Percentiles rank a stretch among this genome's conserved stretches.
These are phyloP conservation scores for Sporothrix sp. DNA, from an alignment of 2,329 filamentous ascomycete genomes.

Conservation along the genomic window DNA sequence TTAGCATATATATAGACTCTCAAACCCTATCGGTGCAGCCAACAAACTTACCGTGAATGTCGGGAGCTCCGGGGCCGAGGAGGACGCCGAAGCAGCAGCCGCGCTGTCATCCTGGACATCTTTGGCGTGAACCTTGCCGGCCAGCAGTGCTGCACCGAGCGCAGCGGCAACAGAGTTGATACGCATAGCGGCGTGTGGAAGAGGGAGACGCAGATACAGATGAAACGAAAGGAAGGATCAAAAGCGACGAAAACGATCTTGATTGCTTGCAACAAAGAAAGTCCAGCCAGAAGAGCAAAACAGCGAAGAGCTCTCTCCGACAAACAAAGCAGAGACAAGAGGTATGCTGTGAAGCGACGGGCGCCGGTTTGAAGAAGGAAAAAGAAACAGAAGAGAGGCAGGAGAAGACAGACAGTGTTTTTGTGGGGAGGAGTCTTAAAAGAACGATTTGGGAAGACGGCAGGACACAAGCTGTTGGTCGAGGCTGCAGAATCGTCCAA, in stretches of 20 bases:
- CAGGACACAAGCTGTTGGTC: not conserved
- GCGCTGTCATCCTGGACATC: slow-evolving; percentile 44
- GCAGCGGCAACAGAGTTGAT: slow-evolving; percentile 70
- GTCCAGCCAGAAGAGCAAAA: not conserved
- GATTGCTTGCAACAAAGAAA: slow-evolving; percentile 1
- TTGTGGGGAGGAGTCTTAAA: slow-evolving; percentile 11
- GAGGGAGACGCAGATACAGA: not conserved
- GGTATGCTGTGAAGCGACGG: slow-evolving; percentile 10
- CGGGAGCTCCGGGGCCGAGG: slow-evolving; percentile 56
- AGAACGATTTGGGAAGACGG: slow-evolving; percentile 12
- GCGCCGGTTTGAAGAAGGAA: slow-evolving; percentile 11
- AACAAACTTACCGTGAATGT: slow-evolving; percentile 70
- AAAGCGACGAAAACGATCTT: not conserved
- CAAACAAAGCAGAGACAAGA: not conserved
- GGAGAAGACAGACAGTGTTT: slow-evolving; percentile 11
- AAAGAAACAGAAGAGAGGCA: slow-evolving; percentile 6
- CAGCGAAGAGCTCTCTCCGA: not conserved
- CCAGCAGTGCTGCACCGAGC: slow-evolving; percentile 63
- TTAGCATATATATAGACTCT: too few relatives aligned
- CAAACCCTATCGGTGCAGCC: too few relatives aligned
- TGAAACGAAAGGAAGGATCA: not conserved
- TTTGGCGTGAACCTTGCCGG: slow-evolving; percentile 59
- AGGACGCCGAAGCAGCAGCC: slow-evolving; percentile 32
- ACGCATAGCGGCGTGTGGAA: slow-evolving; percentile 53
- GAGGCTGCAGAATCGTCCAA: slow-evolving; percentile 15